Evolutionary conservation across 164 flowering plant genomes (phyloP).

Genomic region (Magnolia changhungtana): DNA sequence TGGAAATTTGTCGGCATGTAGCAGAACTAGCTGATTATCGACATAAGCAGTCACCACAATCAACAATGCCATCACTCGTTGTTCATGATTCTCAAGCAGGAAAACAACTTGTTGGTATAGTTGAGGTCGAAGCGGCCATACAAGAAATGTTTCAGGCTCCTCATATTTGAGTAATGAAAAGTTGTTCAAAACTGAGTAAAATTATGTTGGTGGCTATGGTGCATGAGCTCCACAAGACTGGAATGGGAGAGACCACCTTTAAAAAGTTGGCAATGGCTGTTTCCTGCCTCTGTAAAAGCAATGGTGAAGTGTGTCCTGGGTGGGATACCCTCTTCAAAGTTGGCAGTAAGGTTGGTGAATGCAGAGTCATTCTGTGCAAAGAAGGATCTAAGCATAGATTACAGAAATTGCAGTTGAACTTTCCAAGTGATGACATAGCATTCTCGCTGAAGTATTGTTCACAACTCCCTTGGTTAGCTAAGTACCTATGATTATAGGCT

Average conservation of each 20-base stretch:
- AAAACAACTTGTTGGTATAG: slow-evolving; percentile 63
- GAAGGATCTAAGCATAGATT: slow-evolving; percentile 72
- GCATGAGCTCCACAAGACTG: slow-evolving; percentile 84
- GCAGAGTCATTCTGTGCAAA: slow-evolving; percentile 79
- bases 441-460: slow-evolving; percentile 83
- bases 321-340: slow-evolving; percentile 70
- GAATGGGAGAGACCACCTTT: slow-evolving; percentile 87
- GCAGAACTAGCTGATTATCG: slow-evolving; percentile 87
- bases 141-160: slow-evolving; percentile 99
- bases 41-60: slow-evolving; percentile 36
- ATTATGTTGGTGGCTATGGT: slow-evolving; percentile 90
- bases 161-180: slow-evolving; percentile 86
- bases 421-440: slow-evolving; percentile 92
- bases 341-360: slow-evolving; percentile 89
- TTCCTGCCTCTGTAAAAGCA: slow-evolving; percentile 63
- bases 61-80: slow-evolving; percentile 3
- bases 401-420: slow-evolving; percentile 91
- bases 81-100: slow-evolving; percentile 36
- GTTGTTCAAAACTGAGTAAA: slow-evolving; percentile 67
- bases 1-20: slow-evolving; percentile 94
- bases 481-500: slow-evolving; percentile 48
- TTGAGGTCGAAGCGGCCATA: slow-evolving; percentile 89
- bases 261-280: slow-evolving; percentile 71
- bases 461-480: slow-evolving; percentile 84
- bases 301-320: slow-evolving; percentile 74